Base-by-base conservation (phyloP, 1,284 basidiomycete species). In the Rhizoctonia solani region DNA sequence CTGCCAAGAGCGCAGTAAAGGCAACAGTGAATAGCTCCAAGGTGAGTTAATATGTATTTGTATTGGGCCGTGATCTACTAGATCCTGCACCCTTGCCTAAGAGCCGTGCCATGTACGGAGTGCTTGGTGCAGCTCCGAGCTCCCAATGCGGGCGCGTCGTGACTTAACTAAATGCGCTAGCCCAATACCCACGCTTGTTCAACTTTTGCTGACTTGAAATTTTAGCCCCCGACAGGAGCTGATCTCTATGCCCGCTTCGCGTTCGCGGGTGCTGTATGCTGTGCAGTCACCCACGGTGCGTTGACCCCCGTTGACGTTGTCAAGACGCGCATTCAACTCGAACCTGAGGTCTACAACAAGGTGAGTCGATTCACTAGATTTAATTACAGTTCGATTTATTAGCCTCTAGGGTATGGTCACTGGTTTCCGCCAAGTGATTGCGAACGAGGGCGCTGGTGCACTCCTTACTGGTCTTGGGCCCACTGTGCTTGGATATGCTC, bases 291-390 rank as follows among this genome's bases (percentile, higher is more conserved):
- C 73, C 95, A 98, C 79, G 95, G 94, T 69, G 92, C 89, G 74
- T 88, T 95, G 75, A 95, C 93, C 46, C 93, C 93, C 70, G 87
- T 96, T 74, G 93, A 96, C 83, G 93, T 95, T 74, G 90, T 92
- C 75, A 97, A 98, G 85, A 97, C 95, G 78, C 93, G 95, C 83
- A 97, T 98, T 88, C 95, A 98, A 88, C 93, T 93, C 56, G 74
- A 88, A 80, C 77, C 78, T 69, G 75, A 77, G 75, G 76, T 77
- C 63, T 83, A 83, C 82, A 83, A 83, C 81, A 81, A 78, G 79
- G 80, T 80, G 59, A 67, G 79, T 74, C 58, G 44, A 19, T 46
- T 21, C 9, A 9, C 9, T 46, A 21, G 21, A 37, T 39, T 34
- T 46, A 25, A 27, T 56, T n/a, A 23, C 34, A 44, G 37, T 37